These are phyloP conservation scores for Populus davidiana DNA, from an alignment of 345 rosid genomes.

Conservation along the genomic window DNA sequence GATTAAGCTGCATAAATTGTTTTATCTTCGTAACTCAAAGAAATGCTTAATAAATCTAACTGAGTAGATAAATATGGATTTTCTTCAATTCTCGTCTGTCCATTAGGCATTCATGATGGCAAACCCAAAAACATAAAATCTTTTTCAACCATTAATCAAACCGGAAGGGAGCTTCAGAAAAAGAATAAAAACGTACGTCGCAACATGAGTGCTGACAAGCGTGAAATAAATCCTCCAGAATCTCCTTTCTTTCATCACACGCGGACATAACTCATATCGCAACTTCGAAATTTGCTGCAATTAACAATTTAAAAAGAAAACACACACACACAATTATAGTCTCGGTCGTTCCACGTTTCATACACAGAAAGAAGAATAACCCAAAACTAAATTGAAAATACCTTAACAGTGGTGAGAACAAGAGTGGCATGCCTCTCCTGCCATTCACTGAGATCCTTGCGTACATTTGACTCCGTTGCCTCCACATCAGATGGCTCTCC, in stretches of 20 bases:
- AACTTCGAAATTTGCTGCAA: slow-evolving; percentile 76
- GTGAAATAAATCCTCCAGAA: slow-evolving; percentile 96
- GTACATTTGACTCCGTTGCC: slow-evolving; percentile 55
- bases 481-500: slow-evolving; percentile 41
- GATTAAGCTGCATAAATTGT: neutral
- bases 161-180: neutral
- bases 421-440: slow-evolving; percentile 95
- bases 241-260: slow-evolving; percentile 82
- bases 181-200: slow-evolving; percentile 51
- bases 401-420: slow-evolving; percentile 88
- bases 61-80: neutral
- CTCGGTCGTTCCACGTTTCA: too few relatives aligned
- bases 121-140: neutral
- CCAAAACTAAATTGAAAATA: slow-evolving; percentile 9
- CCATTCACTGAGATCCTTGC: slow-evolving; percentile 92
- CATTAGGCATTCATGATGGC: neutral
- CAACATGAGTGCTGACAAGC: slow-evolving; percentile 86
- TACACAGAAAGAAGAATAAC: neutral
- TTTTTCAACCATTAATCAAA: neutral
- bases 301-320: neutral
- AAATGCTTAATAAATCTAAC: neutral
- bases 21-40: neutral
- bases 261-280: slow-evolving; percentile 87
- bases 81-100: neutral
- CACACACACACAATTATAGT: neutral